phyloP scores from a whole-genome alignment of 176 grass and related monocot species.

The Otatea glauca region DNA sequence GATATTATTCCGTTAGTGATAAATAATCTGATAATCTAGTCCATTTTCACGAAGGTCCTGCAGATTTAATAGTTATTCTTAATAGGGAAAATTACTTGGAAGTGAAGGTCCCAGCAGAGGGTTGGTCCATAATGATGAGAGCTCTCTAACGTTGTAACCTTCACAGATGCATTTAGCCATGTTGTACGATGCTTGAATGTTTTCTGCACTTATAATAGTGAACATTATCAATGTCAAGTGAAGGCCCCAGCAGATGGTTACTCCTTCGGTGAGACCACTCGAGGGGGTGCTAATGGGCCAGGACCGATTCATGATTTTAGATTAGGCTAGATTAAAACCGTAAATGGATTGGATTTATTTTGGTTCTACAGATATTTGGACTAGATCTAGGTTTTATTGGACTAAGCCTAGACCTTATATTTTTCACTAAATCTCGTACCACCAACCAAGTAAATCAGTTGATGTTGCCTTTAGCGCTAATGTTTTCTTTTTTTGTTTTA shows the following conservation, averaged over 20 bases:
- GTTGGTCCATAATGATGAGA: slow-evolving; percentile 33
- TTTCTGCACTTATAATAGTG: not conserved
- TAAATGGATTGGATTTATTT: too few relatives aligned
- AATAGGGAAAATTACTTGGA: not conserved
- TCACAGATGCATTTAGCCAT: slow-evolving; percentile 39
- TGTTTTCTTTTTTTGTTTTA: too few relatives aligned
- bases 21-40: not conserved
- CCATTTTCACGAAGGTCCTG: not conserved
- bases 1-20: not conserved
- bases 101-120: slow-evolving; percentile 55
- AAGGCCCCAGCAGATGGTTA: not conserved
- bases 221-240: not conserved
- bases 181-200: slow-evolving; percentile 43
- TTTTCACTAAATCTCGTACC: too few relatives aligned
- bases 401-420: too few relatives aligned
- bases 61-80: not conserved
- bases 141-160: slow-evolving; percentile 40
- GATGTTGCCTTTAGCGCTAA: too few relatives aligned
- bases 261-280: not conserved
- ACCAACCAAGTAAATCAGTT: too few relatives aligned
- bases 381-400: too few relatives aligned
- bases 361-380: too few relatives aligned
- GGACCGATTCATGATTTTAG: too few relatives aligned
- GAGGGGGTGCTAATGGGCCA: too few relatives aligned
- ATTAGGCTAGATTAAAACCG: too few relatives aligned